Conservation (phyloP, 768 basidiomycete genomes). For the Collybia sp. region DNA sequence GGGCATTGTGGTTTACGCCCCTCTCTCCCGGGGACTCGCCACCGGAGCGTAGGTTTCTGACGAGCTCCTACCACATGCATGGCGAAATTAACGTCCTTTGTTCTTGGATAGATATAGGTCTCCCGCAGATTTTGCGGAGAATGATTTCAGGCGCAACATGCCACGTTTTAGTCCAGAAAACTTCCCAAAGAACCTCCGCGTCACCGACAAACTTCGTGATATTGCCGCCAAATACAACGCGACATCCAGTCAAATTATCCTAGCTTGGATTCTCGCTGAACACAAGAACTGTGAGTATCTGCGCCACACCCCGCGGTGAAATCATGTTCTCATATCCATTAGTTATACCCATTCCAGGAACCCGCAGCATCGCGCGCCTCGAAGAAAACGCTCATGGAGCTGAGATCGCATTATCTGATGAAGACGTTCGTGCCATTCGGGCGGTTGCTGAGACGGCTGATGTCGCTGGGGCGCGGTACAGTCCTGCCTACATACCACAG, state of each 20-base stretch:
- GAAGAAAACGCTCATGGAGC: constrained; percentile 17
- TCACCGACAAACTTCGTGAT: constrained; percentile 28
- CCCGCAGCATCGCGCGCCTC: constrained; percentile 10
- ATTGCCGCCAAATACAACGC: constrained; percentile 29
- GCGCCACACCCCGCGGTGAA: neutral
- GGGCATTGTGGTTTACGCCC: constrained; percentile 42
- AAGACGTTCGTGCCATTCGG: constrained; percentile 18
- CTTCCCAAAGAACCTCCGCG: constrained; percentile 35
- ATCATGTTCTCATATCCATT: neutral
- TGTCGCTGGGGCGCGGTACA: constrained; percentile 16
- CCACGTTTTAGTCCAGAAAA: constrained; percentile 35
- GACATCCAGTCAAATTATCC: constrained; percentile 36
- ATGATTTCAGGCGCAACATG: constrained; percentile 28
- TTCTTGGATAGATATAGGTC: constrained; percentile 18
- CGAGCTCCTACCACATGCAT: neutral
- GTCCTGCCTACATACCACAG: constrained; percentile 6
- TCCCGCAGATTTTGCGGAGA: constrained; percentile 32
- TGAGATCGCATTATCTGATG: constrained; percentile 10
- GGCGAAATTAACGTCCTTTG: neutral
- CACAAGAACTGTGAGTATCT: constrained; percentile 12
- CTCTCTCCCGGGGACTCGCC: constrained; percentile 43
- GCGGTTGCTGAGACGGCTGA: constrained; percentile 13
- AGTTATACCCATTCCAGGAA: constrained; percentile 23
- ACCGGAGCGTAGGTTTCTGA: constrained; percentile 37
- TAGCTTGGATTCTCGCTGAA: constrained; percentile 41